These are phyloP conservation scores for Phytophthora sansomeana DNA, from an alignment of 352 stramenopile genomes.

Conservation along the genomic window DNA sequence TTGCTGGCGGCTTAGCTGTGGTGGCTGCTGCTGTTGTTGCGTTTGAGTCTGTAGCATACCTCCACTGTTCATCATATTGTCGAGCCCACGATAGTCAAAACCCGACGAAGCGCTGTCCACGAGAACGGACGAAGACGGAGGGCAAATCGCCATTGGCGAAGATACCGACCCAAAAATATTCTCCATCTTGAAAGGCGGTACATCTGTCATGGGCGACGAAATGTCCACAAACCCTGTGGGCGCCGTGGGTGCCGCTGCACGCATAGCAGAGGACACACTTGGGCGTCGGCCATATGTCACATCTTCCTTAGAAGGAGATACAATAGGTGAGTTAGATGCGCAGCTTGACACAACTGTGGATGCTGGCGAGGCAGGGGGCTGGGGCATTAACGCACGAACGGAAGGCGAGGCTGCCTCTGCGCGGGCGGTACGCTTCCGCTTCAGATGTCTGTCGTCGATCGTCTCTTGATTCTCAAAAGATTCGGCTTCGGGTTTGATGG, in stretches of 20 bases:
- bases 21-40: constrained; percentile 38
- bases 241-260: constrained; percentile 9
- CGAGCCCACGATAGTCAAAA: constrained; percentile 52
- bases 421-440: constrained; percentile 61
- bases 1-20: constrained; percentile 33
- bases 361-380: constrained; percentile 42
- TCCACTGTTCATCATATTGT: constrained; percentile 43
- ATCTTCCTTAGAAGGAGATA: constrained; percentile 51
- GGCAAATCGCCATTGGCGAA: constrained; percentile 35
- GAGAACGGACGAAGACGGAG: constrained; percentile 37
- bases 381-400: constrained; percentile 34
- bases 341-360: constrained; percentile 45
- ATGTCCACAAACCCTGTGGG: constrained; percentile 47
- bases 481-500: constrained; percentile 62
- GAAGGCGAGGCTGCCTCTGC: constrained; percentile 27
- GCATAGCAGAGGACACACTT: constrained; percentile 20
- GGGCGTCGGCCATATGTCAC: constrained; percentile 29
- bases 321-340: constrained; percentile 41
- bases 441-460: constrained; percentile 52
- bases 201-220: constrained; percentile 35
- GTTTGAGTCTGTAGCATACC: constrained; percentile 28
- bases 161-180: constrained; percentile 41
- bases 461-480: constrained; percentile 56
- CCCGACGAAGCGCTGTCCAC: constrained; percentile 41
- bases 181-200: constrained; percentile 48